A percentile compares a stretch with the other conserved stretches of the same genome.
These are phyloP conservation scores for Lyophyllum atratum DNA, from an alignment of 768 basidiomycete genomes.

Conservation along the genomic window DNA sequence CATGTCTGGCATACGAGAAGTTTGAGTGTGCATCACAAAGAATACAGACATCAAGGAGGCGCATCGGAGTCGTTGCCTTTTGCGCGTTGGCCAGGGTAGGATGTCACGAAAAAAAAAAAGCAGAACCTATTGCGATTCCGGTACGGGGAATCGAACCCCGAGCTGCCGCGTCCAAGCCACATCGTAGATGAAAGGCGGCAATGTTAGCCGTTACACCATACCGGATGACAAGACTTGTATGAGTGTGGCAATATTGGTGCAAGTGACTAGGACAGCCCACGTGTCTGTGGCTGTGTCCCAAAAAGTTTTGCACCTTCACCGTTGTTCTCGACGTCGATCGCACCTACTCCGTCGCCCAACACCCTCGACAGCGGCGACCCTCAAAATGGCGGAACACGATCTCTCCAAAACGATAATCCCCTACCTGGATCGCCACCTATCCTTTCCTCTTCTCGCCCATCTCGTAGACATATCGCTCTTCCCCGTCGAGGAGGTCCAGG, in stretches of 20 bases:
- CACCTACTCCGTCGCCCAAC: neutral
- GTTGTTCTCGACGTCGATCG: conserved; percentile 12
- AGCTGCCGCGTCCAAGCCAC: conserved; percentile 44
- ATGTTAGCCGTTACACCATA: conserved; percentile 72
- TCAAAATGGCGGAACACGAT: conserved; percentile 82
- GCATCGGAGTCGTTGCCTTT: no score
- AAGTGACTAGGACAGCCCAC: neutral
- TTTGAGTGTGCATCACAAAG: no score
- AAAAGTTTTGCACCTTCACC: conserved; percentile 15
- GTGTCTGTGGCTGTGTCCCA: neutral
- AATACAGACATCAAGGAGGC: no score
- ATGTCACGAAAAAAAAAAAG: no score
- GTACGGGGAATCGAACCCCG: conserved; percentile 61
- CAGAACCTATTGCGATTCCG: conserved; percentile 13
- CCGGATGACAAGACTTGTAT: no score
- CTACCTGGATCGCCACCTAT: conserved; percentile 92
- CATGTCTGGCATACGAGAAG: no score
- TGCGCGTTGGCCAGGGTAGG: no score
- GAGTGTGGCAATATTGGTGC: no score
- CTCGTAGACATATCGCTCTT: conserved; percentile 77
- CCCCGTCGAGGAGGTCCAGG: conserved; percentile 74
- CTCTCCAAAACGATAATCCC: conserved; percentile 89
- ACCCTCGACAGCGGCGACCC: neutral
- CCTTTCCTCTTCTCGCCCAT: conserved; percentile 90
- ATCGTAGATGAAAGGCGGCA: conserved; percentile 44